Evolutionary conservation across 108 stramenopile genomes (phyloP), one percentile per base, ranked within the genome.

Genomic region (Pseudonitzschia multiseries): DNA sequence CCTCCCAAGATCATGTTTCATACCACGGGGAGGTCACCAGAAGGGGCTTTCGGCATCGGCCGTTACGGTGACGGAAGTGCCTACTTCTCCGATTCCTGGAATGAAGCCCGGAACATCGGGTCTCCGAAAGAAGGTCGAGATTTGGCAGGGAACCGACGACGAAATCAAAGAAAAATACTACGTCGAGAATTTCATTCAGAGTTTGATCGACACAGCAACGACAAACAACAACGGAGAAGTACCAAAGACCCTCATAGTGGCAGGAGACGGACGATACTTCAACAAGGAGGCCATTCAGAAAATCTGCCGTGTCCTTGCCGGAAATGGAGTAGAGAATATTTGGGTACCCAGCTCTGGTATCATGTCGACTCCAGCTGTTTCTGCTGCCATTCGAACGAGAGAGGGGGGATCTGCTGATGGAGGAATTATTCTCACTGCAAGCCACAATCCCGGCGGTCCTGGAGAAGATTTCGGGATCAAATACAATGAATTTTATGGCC

Each of bases 381-480:
- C 93, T 0, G 96, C 97, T 0, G 97, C 84, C n/a, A 94, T 94
- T 70, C 86, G 93, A 52, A 80, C 73, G 15, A 70, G 83, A 64
- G 89, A 90, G 69, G 84, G 86, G 57, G 93, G 97, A 78, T 44
- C 80, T 32, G 81, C 89, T 0, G 84, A 89, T 26, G 93, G 93
- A 31, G 93, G 88, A 26, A 97, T 99, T 71, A 93, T 99, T 29
- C 72, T 99, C 57, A 99, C 99, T 8, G 99, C 98, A 2, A 92
- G 90, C 75, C 98, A 86, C 99, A 99, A 86, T 28, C 98, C 99
- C 8, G 99, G 98, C 61, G 99, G 99, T n/a, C 97, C 97, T 12
- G 95, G 96, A 31, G 97, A 95, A 71, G 98, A 99, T 75, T 98
- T 98, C 76, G 97, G 97, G 20, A 92, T 98, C 76, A 98, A 98